Conservation (phyloP, 140 eudicot species). For the Anethum foeniculum region DNA sequence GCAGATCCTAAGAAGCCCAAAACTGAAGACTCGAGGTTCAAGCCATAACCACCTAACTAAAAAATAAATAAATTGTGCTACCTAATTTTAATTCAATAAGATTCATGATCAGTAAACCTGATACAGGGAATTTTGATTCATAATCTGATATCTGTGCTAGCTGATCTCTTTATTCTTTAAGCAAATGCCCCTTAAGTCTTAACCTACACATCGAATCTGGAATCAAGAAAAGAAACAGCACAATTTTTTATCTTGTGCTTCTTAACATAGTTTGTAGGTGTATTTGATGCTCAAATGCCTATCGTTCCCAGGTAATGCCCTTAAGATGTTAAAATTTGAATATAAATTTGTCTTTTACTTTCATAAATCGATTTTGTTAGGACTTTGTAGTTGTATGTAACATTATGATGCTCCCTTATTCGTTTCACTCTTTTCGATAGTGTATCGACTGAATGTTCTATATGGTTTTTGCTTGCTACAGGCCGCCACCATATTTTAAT, state of each 20-base stretch:
- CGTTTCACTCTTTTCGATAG: background rate
- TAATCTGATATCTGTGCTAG: background rate
- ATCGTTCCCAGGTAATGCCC: background rate
- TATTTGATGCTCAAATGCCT: background rate
- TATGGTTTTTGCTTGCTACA: constrained; percentile 23
- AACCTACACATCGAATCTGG: background rate
- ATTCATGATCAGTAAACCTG: background rate
- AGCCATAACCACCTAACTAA: background rate
- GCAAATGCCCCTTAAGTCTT: background rate
- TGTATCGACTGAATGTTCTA: background rate
- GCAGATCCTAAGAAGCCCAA: constrained; percentile 91
- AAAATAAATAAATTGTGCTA: constrained; percentile 3
- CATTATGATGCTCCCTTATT: background rate
- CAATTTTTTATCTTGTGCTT: background rate
- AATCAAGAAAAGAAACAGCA: background rate
- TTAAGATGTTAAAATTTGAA: background rate
- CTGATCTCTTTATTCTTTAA: background rate
- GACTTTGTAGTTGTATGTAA: background rate
- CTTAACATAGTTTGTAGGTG: background rate
- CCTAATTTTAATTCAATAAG: background rate
- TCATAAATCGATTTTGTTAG: background rate
- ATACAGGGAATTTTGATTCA: background rate
- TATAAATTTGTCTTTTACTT: background rate
- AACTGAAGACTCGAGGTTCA: constrained; percentile 57
- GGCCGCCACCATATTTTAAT: constrained; percentile 31